Evolutionary conservation across 768 basidiomycete species (phyloP).

Genomic region (Pilatotrama ljubarskyi): DNA sequence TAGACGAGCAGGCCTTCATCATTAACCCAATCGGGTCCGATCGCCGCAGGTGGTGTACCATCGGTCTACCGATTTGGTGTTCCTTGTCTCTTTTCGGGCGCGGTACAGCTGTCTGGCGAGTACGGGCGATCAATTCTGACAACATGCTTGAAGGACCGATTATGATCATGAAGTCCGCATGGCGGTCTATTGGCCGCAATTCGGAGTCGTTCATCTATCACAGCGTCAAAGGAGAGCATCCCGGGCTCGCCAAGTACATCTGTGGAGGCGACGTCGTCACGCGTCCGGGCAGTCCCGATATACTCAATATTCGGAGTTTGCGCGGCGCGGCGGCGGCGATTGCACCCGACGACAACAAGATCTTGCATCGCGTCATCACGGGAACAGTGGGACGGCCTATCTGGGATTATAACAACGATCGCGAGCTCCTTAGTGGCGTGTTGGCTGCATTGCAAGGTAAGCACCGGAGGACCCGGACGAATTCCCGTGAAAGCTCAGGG

Average conservation of each 20-base stretch:
- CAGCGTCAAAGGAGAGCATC: not conserved
- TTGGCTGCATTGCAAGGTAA: conserved; percentile 2
- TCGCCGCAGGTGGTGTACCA: conserved; percentile 1
- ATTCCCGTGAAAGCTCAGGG: no score
- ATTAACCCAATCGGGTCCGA: not conserved
- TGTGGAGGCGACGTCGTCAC: not conserved
- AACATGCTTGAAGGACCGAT: not conserved
- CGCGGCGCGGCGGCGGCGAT: not conserved
- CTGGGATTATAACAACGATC: conserved; percentile 13
- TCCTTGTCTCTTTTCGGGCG: conserved; percentile 22
- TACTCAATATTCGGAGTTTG: not conserved
- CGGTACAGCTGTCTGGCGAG: conserved; percentile 19
- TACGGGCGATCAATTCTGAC: not conserved
- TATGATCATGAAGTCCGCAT: conserved; percentile 2
- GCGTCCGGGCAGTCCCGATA: no score
- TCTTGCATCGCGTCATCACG: conserved; percentile 14
- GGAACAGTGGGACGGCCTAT: not conserved
- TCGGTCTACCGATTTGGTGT: conserved; percentile 6
- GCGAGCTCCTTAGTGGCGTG: conserved; percentile 3
- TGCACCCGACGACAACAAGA: not conserved
- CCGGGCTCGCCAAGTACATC: not conserved
- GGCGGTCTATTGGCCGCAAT: not conserved
- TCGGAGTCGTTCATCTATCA: not conserved
- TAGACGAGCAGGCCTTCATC: no score
- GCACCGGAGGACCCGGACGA: no score